Conservation (phyloP, 441 rosid species). For the Erodium moschatum region DNA sequence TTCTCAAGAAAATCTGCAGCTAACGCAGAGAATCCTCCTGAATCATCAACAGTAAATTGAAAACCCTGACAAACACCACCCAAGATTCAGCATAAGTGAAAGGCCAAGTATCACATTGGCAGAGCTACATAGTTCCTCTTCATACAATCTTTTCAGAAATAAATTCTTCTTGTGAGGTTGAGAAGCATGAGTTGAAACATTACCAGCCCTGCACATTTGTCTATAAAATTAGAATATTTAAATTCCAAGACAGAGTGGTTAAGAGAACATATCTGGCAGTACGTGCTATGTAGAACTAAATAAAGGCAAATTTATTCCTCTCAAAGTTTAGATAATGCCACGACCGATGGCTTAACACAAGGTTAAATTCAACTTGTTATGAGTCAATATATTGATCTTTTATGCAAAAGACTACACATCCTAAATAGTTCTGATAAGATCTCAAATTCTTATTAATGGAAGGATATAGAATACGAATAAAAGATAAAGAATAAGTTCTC, state of each 20-base stretch:
- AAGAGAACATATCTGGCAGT: background rate
- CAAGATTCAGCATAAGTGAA: background rate
- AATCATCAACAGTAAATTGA: slow-evolving; percentile 76
- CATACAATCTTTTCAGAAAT: slow-evolving; percentile 66
- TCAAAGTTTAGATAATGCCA: background rate
- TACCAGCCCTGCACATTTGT: slow-evolving; percentile 50
- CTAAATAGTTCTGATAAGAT: no score
- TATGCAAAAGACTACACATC: no score
- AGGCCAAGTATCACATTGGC: background rate
- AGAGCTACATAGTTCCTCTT: slow-evolving; percentile 33
- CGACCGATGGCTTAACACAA: background rate
- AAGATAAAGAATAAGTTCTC: no score
- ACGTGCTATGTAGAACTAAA: background rate
- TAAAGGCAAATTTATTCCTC: background rate
- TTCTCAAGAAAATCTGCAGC: slow-evolving; percentile 70
- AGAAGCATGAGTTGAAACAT: slow-evolving; percentile 45
- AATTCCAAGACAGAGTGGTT: slow-evolving; percentile 9
- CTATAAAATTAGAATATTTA: slow-evolving; percentile 19
- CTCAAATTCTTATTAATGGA: no score
- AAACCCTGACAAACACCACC: slow-evolving; percentile 51
- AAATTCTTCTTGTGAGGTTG: slow-evolving; percentile 54
- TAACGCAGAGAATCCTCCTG: slow-evolving; percentile 74
- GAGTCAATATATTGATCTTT: background rate
- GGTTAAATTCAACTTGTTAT: background rate
- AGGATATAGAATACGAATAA: no score